Conservation (phyloP, 1,139 yeast species). For the Saccharomyces pastorianus region DNA sequence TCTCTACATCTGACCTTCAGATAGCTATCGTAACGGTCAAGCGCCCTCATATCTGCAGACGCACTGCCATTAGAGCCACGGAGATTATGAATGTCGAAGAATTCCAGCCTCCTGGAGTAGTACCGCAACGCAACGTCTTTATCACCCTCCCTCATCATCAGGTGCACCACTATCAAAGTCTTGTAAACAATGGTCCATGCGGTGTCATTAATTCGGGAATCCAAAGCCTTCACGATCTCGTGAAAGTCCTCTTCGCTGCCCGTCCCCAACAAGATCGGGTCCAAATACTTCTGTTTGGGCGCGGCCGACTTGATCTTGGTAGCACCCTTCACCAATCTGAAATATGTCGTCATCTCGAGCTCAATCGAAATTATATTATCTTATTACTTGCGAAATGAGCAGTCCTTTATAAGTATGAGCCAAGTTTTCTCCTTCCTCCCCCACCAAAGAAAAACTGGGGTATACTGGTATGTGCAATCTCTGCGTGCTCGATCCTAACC, state of each 20-base stretch:
- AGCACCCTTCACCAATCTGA: constrained; percentile 54
- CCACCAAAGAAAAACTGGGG: neutral
- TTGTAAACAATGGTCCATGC: constrained; percentile 92
- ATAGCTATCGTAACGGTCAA: constrained; percentile 66
- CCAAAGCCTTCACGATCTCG: constrained; percentile 61
- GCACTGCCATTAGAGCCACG: constrained; percentile 28
- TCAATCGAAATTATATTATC: neutral
- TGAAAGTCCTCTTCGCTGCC: constrained; percentile 53
- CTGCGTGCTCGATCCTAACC: neutral
- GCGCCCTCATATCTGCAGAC: constrained; percentile 49
- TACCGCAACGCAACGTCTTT: constrained; percentile 51
- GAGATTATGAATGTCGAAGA: constrained; percentile 37
- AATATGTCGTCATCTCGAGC: neutral
- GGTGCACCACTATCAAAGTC: constrained; percentile 73
- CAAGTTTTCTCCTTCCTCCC: neutral
- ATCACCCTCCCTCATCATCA: constrained; percentile 68
- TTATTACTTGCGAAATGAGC: neutral
- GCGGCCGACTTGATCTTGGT: constrained; percentile 60
- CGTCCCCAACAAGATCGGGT: constrained; percentile 84
- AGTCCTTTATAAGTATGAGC: neutral
- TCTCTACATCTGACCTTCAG: constrained; percentile 62
- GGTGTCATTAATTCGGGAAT: constrained; percentile 57
- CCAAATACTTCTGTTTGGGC: constrained; percentile 87
- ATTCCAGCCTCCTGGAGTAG: constrained; percentile 51
- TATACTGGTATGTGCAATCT: neutral